Base-by-base conservation (phyloP, 495 filamentous ascomycete genomes). In the Tuber calosporum region DNA sequence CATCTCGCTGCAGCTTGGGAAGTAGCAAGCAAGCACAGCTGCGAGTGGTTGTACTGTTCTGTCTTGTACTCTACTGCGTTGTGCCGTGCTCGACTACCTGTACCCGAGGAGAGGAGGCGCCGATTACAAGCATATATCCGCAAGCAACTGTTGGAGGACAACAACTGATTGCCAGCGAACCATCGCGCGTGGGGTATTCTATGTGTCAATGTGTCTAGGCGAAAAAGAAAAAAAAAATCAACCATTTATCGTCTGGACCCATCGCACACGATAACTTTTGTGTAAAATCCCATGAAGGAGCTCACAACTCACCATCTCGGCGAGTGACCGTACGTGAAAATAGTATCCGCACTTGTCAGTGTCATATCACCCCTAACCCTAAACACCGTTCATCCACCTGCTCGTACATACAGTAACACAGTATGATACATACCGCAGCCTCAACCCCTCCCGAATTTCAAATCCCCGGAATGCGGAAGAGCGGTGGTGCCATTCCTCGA, bases 51-150 rank as follows among this genome's bases (percentile, higher is more conserved):
- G 48, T 58, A 26, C 48, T 26, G 39, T 40, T 9, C n/a, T n/a
- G n/a, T n/a, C n/a, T n/a, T n/a, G n/a, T n/a, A n/a, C n/a, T n/a
- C n/a, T n/a, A n/a, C n/a, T n/a, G n/a, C n/a, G n/a, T n/a, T 40
- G 39, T 40, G 11, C 39, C 11, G 8, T 40, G 1, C 39, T 40
- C 39, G 39, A 40, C n/a, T n/a, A n/a, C 19, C 8, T 0, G 48
- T 30, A 58, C 53, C 53, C 53, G 53, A 62, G 30, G 45, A n/a
- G 45, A 62, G 19, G 19, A 62, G 53, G 15, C 53, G 30, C 26
- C 53, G 53, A 62, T 62, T 62, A 13, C 53, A 62, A 62, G 53
- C 53, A 62, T 62, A 62, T 62, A 62, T 62, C 53, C 26, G 53
- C 53, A 53, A 53, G 45, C 8, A 11, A 26, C n/a, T 17, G 26